Evolutionary conservation across 2,329 filamentous ascomycete genomes (phyloP), one percentile per base, ranked within the genome.

Genomic region (Emericellopsis cladophorae): DNA sequence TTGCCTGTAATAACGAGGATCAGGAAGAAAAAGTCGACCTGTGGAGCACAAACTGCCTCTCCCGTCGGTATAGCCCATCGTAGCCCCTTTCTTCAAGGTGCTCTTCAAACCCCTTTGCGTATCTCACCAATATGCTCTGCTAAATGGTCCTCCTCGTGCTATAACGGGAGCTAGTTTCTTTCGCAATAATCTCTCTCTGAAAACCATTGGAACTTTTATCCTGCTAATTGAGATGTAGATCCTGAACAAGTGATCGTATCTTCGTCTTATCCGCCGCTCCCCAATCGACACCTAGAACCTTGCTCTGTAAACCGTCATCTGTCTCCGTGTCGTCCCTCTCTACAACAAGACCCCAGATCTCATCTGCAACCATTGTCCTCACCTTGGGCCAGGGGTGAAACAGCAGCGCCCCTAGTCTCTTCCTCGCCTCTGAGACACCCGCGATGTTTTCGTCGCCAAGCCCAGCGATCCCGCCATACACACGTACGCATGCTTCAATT

Each of bases 341-440:
- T 29, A 12, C 9, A 24, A 62, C 48, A 42, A 72, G 48, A 15
- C 55, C 61, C 73, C 72, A 81, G 29, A 81, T 54, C 57, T 76
- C 74, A 49, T 82, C 78, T 5, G 76, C 68, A 14, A 76, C 76
- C 36, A 67, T 56, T 45, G 60, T 72, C 45, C 79, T 63, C 49
- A 93, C 78, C 51, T 75, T 74, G 6, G 89, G 87, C 68, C 86
- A 95, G 1, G 86, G 85, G 64, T 95, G 90, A 43, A 77, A 60
- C 46, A 95, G 64, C 66, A 95, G 75, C 18, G 73, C 77, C 0
- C 74, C 73, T 33, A 95, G 63, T 56, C 88, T 84, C 54, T 72
- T 78, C 41, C 79, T 59, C 4, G 81, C 82, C 43, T 66, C 65
- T 8, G 64, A 60, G 7, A 75, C 61, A 1, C 64, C 46, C 18